Conservation (phyloP, 2,329 filamentous ascomycete genomes). For the Sarocladiaceae sp. region DNA sequence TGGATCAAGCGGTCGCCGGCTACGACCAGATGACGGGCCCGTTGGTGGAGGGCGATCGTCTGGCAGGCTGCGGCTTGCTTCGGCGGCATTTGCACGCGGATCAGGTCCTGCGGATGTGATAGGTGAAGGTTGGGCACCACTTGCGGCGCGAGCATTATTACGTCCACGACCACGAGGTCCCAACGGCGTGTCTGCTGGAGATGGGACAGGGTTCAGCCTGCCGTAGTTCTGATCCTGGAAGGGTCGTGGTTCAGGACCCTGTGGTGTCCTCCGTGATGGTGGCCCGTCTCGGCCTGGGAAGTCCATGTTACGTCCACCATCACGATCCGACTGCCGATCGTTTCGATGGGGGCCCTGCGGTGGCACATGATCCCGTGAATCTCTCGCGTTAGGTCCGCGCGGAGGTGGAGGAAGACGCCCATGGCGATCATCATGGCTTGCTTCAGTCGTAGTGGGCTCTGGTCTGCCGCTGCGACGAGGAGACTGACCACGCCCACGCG, state of each 20-base stretch:
- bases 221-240: conserved; percentile 61
- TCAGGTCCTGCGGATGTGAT: conserved; percentile 18
- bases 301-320: conserved; percentile 16
- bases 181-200: conserved; percentile 43
- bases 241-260: conserved; percentile 2
- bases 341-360: conserved; percentile 22
- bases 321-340: conserved; percentile 36
- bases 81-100: conserved; percentile 30
- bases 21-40: conserved; percentile 46
- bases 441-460: conserved; percentile 28
- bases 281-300: conserved; percentile 21
- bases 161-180: conserved; percentile 51
- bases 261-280: conserved; percentile 16
- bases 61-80: conserved; percentile 36
- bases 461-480: conserved; percentile 38
- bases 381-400: conserved; percentile 21
- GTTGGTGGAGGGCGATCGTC: conserved; percentile 50
- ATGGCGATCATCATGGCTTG: conserved; percentile 42
- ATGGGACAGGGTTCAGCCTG: conserved; percentile 51
- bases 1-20: conserved; percentile 25
- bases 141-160: conserved; percentile 31
- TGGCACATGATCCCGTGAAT: conserved; percentile 28
- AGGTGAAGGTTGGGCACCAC: background rate
- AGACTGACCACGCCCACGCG: conserved; percentile 32
- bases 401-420: conserved; percentile 33